These are phyloP conservation scores for Handroanthus guayacan DNA, from an alignment of 257 asterid species.

Conservation along the genomic window DNA sequence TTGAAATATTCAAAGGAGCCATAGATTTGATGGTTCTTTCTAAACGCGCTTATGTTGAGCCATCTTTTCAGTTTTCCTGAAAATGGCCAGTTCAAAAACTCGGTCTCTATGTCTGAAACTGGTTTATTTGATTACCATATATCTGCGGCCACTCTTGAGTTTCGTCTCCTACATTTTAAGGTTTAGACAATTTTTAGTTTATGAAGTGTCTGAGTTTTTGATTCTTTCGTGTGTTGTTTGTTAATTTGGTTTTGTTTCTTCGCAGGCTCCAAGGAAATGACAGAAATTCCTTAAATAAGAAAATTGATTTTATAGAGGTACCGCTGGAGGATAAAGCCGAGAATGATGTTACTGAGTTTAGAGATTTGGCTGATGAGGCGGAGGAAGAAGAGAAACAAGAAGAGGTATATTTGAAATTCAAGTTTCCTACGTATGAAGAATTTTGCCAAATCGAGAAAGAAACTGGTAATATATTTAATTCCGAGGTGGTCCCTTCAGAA, in stretches of 20 bases:
- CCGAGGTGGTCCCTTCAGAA: conserved; percentile 43
- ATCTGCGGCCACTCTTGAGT: conserved; percentile 51
- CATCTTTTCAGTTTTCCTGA: conserved; percentile 25
- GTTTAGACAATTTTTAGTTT: conserved; percentile 30
- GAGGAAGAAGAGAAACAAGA: conserved; percentile 50
- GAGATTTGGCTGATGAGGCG: conserved; percentile 33
- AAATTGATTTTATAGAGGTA: conserved; percentile 19
- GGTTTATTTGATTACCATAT: conserved; percentile 37
- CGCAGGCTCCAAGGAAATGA: conserved; percentile 47
- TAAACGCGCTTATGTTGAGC: conserved; percentile 19
- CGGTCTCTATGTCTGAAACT: conserved; percentile 50
- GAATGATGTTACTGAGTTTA: conserved; percentile 31
- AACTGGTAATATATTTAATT: conserved; percentile 32
- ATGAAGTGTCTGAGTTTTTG: background rate
- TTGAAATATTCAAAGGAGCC: conserved; percentile 61
- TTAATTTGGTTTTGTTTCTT: background rate
- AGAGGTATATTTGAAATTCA: conserved; percentile 58
- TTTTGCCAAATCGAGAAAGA: conserved; percentile 46
- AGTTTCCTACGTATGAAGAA: conserved; percentile 73
- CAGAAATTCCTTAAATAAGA: conserved; percentile 22
- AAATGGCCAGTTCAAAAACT: conserved; percentile 53
- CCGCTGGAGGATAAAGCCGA: conserved; percentile 22
- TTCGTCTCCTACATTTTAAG: conserved; percentile 55
- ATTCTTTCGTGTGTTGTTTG: background rate
- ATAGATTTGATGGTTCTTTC: conserved; percentile 49